Evolutionary conservation across 23 red algal genomes (phyloP).

Genomic region (Gracilariopsis chorda): DNA sequence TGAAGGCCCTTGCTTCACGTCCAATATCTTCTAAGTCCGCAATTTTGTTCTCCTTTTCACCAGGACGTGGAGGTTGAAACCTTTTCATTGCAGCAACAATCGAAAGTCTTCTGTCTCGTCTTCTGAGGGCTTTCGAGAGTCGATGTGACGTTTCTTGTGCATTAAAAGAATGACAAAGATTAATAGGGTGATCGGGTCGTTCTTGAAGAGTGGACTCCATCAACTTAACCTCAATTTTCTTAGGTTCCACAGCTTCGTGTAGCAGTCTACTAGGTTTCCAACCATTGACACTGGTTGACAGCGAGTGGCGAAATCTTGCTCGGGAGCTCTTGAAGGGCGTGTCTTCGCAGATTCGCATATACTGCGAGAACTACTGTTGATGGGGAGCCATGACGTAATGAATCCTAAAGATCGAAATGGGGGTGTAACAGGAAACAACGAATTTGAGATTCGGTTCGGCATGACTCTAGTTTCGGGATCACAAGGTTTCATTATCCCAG

Average conservation of each 20-base stretch:
- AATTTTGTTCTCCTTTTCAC: neutral
- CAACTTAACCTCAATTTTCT: constrained; percentile 31
- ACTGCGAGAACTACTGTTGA: too few relatives aligned
- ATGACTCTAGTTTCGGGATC: too few relatives aligned
- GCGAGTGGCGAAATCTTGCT: too few relatives aligned
- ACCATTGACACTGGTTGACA: constrained; percentile 25
- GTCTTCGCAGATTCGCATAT: too few relatives aligned
- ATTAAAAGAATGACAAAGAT: constrained; percentile 46
- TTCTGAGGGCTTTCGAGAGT: constrained; percentile 22
- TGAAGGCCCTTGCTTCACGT: neutral
- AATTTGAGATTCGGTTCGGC: too few relatives aligned
- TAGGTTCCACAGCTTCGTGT: constrained; percentile 20
- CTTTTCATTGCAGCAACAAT: constrained; percentile 58
- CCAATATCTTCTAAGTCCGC: constrained; percentile 16
- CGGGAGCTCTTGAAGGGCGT: too few relatives aligned
- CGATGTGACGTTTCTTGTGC: neutral
- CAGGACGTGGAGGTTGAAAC: neutral
- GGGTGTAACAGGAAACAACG: too few relatives aligned
- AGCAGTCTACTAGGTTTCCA: constrained; percentile 48
- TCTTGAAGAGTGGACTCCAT: constrained; percentile 23
- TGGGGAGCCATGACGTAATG: too few relatives aligned
- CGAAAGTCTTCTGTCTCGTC: constrained; percentile 3
- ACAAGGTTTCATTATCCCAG: too few relatives aligned
- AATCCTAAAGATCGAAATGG: too few relatives aligned
- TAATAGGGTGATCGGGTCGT: constrained; percentile 70